Conservation (phyloP, 371 early-diverging fungal genomes). For the Phascolomyces articulosus region DNA sequence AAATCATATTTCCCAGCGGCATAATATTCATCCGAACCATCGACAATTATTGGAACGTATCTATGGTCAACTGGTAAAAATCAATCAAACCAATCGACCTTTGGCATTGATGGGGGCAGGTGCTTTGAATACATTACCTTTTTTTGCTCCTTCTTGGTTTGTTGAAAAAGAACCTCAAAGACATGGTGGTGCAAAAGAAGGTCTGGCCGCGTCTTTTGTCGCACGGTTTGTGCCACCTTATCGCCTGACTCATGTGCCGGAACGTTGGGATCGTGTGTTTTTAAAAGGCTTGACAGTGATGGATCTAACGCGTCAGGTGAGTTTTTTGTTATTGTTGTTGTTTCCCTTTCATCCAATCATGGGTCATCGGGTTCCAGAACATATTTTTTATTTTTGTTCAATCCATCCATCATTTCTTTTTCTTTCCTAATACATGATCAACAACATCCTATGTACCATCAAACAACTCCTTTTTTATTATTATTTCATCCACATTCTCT, state of each 20-base stretch:
- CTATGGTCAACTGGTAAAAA: slow-evolving; percentile 32
- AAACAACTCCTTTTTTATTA: not conserved
- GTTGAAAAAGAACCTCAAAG: slow-evolving; percentile 32
- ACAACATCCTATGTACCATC: too few relatives aligned
- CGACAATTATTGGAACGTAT: slow-evolving; percentile 33
- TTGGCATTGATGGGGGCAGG: slow-evolving; percentile 32
- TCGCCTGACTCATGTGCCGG: slow-evolving; percentile 33
- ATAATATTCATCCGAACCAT: slow-evolving; percentile 40
- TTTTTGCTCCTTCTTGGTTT: slow-evolving; percentile 49
- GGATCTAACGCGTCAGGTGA: slow-evolving; percentile 38
- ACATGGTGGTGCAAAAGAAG: slow-evolving; percentile 23
- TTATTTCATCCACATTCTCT: not conserved
- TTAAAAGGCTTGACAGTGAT: slow-evolving; percentile 41
- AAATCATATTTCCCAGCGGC: slow-evolving; percentile 27
- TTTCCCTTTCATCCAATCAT: too few relatives aligned
- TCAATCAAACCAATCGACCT: slow-evolving; percentile 40
- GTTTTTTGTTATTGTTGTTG: too few relatives aligned
- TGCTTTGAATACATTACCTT: slow-evolving; percentile 33
- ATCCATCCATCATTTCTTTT: not conserved
- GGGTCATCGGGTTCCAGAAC: slow-evolving; percentile 12
- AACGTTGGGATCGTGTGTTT: slow-evolving; percentile 48
- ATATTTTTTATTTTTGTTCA: not conserved
- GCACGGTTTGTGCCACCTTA: slow-evolving; percentile 48
- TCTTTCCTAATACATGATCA: too few relatives aligned
- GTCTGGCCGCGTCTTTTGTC: slow-evolving; percentile 42